Percentiles rank a stretch among this genome's conserved stretches.
Evolutionary conservation across 805 yeast genomes (phyloP).

Genomic region (Wickerhamiella sorbophila): DNA sequence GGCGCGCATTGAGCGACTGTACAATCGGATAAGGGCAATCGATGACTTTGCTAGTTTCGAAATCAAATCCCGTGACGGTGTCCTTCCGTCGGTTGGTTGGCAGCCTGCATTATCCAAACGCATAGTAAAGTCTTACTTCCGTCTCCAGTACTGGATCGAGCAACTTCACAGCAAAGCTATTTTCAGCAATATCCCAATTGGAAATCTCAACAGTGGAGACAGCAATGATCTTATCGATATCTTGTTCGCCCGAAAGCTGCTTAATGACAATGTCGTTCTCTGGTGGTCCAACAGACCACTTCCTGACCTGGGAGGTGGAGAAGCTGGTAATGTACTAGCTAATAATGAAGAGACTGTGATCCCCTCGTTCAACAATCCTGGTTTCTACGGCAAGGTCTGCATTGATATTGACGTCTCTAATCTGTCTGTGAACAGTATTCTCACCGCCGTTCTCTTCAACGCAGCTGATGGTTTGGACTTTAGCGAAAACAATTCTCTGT

Average conservation of each 20-base stretch:
- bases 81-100: constrained; percentile 16
- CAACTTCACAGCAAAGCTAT: constrained; percentile 51
- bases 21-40: constrained; percentile 7
- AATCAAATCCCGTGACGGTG: neutral
- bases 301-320: constrained; percentile 77
- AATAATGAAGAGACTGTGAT: constrained; percentile 26
- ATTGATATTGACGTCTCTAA: constrained; percentile 69
- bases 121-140: constrained; percentile 54
- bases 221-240: constrained; percentile 57
- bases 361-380: constrained; percentile 40
- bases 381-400: constrained; percentile 61
- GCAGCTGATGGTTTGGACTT: constrained; percentile 22
- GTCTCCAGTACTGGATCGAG: constrained; percentile 57
- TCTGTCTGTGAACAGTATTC: constrained; percentile 68
- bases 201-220: constrained; percentile 60
- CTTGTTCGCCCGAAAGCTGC: constrained; percentile 66
- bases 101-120: constrained; percentile 41
- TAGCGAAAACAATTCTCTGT: constrained; percentile 24
- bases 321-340: constrained; percentile 33
- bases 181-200: constrained; percentile 70
- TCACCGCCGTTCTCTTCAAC: constrained; percentile 54
- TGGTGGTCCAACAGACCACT: constrained; percentile 86
- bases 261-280: constrained; percentile 49
- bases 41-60: constrained; percentile 8
- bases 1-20: constrained; percentile 35